Evolutionary conservation across 2,329 filamentous ascomycete species (phyloP), one percentile per base, ranked within the genome.

Genomic region (Colletotrichum incanum): DNA sequence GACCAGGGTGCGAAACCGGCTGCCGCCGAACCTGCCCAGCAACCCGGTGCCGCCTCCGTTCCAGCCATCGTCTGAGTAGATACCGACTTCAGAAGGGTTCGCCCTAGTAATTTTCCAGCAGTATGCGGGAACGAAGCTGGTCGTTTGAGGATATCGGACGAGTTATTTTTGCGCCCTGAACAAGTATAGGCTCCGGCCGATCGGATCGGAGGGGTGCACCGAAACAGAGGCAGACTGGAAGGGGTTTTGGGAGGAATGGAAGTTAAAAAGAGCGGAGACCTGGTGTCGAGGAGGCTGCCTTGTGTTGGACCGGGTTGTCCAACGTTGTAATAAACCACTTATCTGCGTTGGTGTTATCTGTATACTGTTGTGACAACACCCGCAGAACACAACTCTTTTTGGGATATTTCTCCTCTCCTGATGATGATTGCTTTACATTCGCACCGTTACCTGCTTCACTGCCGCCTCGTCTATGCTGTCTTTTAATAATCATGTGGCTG

Each of bases 351-450:
- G 54, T 34, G 26, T 59, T 59, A 59, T 43, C 34, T 63, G 43
- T 65, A 68, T 28, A 43, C 34, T 63, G 47, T 69, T 52, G 68
- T 62, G 56, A 64, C 37, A 64, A 69, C 59, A 69, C 65, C 65
- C 69, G 23, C n/a, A 28, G 34, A 28, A 50, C 26, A 26, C 37
- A 18, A 43, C 37, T 41, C 20, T 59, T 37, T 45, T 20, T 28
- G 59, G 23, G 37, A 9, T 8, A 28, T 61, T 61, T 16, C 34
- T 5, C 12, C 26, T 45, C 20, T 28, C 31, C 43, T 58, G 65
- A 41, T 23, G 37, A 39, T 20, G 47, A 63, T 6, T 23, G 18
- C 50, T 11, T 20, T 34, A 20, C 16, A 20, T 16, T 34, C 9
- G 50, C 50, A 34, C 50, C 20, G 28, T 9, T 54, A 9, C 26